These are phyloP conservation scores for Epichloe brachyelytri DNA, from an alignment of 2,329 filamentous ascomycete species.

Conservation along the genomic window DNA sequence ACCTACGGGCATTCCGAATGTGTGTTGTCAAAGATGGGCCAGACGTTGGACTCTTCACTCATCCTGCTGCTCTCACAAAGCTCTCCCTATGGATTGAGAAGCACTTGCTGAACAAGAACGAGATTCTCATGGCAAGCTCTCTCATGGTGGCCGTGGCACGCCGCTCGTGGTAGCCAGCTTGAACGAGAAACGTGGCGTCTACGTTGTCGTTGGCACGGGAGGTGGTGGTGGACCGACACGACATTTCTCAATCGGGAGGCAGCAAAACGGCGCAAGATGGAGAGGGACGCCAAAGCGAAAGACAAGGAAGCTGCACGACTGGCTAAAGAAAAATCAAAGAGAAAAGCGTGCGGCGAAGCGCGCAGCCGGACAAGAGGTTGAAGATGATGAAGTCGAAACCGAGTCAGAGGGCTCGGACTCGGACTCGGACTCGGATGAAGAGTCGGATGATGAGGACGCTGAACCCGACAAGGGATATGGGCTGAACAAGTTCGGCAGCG, in stretches of 20 bases:
- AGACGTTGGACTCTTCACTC: constrained; percentile 81
- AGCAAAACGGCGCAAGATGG: constrained; percentile 48
- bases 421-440: constrained; percentile 20
- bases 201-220: constrained; percentile 85
- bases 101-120: constrained; percentile 82
- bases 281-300: constrained; percentile 49
- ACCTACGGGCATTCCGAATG: constrained; percentile 85
- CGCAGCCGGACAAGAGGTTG: constrained; percentile 27
- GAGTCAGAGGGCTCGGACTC: constrained; percentile 31
- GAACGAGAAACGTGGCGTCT: constrained; percentile 76
- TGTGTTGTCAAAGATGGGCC: constrained; percentile 92
- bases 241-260: constrained; percentile 55
- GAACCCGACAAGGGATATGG: constrained; percentile 53
- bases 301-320: constrained; percentile 44
- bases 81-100: constrained; percentile 87
- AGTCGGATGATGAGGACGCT: constrained; percentile 40
- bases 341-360: constrained; percentile 49
- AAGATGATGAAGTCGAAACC: constrained; percentile 35
- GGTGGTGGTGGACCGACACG: constrained; percentile 66
- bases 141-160: constrained; percentile 57
- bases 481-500: constrained; percentile 81
- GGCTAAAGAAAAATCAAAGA: constrained; percentile 46
- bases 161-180: constrained; percentile 84
- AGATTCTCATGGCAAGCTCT: constrained; percentile 56
- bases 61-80: constrained; percentile 86